Base-by-base conservation (phyloP, 805 yeast genomes). In the Vanderwaltozyma yarrowii region DNA sequence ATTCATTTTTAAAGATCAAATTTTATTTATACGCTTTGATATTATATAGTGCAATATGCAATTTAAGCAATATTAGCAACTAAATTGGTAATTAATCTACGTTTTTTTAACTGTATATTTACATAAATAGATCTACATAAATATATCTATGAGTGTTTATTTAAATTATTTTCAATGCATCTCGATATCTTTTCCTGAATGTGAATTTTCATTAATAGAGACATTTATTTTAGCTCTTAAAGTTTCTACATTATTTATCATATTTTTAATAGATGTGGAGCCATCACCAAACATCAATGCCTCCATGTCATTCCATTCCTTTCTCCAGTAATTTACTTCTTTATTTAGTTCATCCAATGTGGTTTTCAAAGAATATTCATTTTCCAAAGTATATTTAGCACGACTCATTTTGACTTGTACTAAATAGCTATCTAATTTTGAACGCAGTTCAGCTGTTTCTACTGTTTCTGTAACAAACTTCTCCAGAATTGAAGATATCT, bases 281-380 rank as follows among this genome's bases (percentile, higher is more conserved):
- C 45, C 49, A 33, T 55, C 58, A 7, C 61, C 62, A 39, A 58
- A 58, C 52, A 58, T 45, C 32, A 51, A 36, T 38, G 40, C 49
- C 33, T 58, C 63, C 20, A 57, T 45, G 19, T 49, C 45, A 19
- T 54, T 54, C 50, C 54, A 51, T 31, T 57, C 54, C 29, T 45
- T 49, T 31, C 54, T 48, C 63, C 63, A 58, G 13, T 45, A 41
- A 9, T 47, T 49, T 2, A 55, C 56, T 30, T 57, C 61, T 35
- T 47, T 49, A 14, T 46, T 50, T 20, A 56, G 30, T 16, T 42
- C 41, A 11, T 42, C 32, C 16, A 57, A 34, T 9, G 36, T 38
- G 12, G 45, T 46, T 33, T 56, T 52, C 27, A 58, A 35, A 3
- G 52, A 36, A 32, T 56, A 45, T 32, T 50, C 52, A 37, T 57